Percentiles rank a stretch among this genome's conserved stretches.
Evolutionary conservation across 2,329 filamentous ascomycete genomes (phyloP).

Genomic region (Ceratocystiopsis brevicomis): DNA sequence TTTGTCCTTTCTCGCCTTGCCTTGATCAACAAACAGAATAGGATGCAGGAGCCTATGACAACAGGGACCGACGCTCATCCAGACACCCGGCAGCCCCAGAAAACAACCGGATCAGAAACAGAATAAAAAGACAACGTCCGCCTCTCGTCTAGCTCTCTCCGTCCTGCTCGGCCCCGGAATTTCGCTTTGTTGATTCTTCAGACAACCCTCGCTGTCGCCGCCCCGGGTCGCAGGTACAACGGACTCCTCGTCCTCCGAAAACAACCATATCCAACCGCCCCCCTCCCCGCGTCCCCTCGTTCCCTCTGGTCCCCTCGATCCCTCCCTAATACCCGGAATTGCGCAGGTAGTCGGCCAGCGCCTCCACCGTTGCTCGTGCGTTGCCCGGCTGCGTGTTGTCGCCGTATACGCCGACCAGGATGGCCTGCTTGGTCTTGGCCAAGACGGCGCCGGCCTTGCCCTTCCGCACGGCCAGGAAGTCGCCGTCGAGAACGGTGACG

Average conservation of each 20-base stretch:
- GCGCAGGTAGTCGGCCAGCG: conserved; percentile 74
- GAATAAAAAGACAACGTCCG: too few relatives aligned
- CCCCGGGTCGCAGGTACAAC: neutral
- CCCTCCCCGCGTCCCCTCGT: neutral
- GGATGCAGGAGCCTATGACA: too few relatives aligned
- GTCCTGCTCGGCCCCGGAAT: too few relatives aligned
- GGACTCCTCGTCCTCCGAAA: neutral
- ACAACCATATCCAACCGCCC: neutral
- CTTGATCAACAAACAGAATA: too few relatives aligned
- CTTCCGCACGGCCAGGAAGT: conserved; percentile 7
- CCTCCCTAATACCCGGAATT: conserved; percentile 50
- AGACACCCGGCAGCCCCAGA: too few relatives aligned
- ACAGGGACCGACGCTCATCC: too few relatives aligned
- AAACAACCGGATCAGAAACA: too few relatives aligned
- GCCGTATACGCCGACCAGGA: conserved; percentile 74
- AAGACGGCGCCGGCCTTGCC: conserved; percentile 66
- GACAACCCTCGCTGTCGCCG: too few relatives aligned
- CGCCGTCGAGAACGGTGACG: conserved; percentile 49
- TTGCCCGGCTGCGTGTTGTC: conserved; percentile 56
- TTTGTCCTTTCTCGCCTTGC: too few relatives aligned
- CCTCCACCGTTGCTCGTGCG: conserved; percentile 60
- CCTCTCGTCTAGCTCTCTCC: too few relatives aligned
- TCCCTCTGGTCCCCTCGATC: neutral
- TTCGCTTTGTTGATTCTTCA: neutral
- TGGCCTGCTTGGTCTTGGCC: conserved; percentile 72